Base-by-base conservation (phyloP, 1,284 basidiomycete species). In the Fomitopsis schrenkii region DNA sequence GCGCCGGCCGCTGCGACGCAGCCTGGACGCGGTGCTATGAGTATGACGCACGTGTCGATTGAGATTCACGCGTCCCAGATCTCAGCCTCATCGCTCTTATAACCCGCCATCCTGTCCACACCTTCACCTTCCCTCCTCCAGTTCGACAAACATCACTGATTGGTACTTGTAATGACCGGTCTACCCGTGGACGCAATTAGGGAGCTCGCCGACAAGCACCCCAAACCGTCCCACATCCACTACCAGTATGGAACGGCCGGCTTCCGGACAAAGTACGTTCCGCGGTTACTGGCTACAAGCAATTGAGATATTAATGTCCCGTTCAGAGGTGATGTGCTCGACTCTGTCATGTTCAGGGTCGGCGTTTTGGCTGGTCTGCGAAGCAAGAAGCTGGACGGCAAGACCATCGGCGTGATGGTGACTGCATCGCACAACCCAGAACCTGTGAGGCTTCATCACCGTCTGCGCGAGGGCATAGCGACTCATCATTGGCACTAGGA, bases 371-470 rank as follows among this genome's bases (percentile, higher is more conserved):
- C 97, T 50, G 93, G 86, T 4, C 81, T 99, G 46, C 81, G 97
- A 63, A 97, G 95, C 77, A 97, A 93, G 79, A 90, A 87, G 66
- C 80, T 96, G 41, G 89, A 91, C 72, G 96, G 97, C 54, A 92
- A 91, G 73, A 91, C 89, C 40, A 92, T 99, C 70, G 97, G 97
- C 36, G 91, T 99, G 26, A 99, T 99, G 97, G 91, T 99, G 70
- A 99, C 97, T 42, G 97, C 97, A 4, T 97, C 95, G 28, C 97
- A 99, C 77, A 99, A 99, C 75, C 97, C 97, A 19, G 97, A 97
- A 74, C 83, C 88, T 70, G 95, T 74, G 10, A n/a, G 26, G 19
- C 19, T 12, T 30, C 22, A 12, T 42, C 19, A 12, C 19, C 41
- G n/a, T 28, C 9, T 22, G 45, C 55, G 57, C 59, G 8, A 45